Conservation (phyloP, 495 filamentous ascomycete species). For the Penicillium arizonense region DNA sequence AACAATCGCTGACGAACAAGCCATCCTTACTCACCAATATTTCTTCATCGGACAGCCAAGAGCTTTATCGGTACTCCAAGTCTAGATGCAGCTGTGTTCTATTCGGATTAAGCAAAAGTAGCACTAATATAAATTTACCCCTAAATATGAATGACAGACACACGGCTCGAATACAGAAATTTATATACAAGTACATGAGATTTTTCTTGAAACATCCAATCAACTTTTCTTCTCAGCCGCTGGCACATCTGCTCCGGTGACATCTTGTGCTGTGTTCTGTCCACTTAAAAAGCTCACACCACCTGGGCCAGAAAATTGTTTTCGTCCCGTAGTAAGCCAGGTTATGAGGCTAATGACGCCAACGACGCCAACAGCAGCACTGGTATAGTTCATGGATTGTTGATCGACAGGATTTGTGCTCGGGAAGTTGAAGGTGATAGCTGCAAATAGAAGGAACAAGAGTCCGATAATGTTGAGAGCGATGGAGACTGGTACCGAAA, state of each 20-base stretch:
- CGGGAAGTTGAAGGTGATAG: slow-evolving; percentile 60
- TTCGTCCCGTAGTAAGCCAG: slow-evolving; percentile 52
- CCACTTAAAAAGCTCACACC: slow-evolving; percentile 22
- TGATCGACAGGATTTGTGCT: slow-evolving; percentile 45
- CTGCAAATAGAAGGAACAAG: slow-evolving; percentile 51
- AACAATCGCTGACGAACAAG: no score
- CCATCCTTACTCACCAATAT: no score
- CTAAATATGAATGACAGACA: no score
- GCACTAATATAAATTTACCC: no score
- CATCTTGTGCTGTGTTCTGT: not conserved
- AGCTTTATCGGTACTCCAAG: no score
- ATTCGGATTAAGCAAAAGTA: no score
- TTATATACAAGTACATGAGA: no score
- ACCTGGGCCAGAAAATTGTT: slow-evolving; percentile 50
- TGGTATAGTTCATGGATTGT: slow-evolving; percentile 60
- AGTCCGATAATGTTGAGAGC: slow-evolving; percentile 50
- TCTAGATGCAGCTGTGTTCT: no score
- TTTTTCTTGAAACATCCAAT: not conserved
- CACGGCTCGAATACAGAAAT: no score
- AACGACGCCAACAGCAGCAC: slow-evolving; percentile 54
- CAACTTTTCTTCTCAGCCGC: not conserved
- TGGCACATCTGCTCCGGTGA: not conserved
- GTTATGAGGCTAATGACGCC: slow-evolving; percentile 50
- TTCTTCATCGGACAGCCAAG: no score
- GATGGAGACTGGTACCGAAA: slow-evolving; percentile 40